These are phyloP conservation scores for Friedmanniomyces endolithicus DNA, from an alignment of 495 filamentous ascomycete genomes.

Conservation along the genomic window DNA sequence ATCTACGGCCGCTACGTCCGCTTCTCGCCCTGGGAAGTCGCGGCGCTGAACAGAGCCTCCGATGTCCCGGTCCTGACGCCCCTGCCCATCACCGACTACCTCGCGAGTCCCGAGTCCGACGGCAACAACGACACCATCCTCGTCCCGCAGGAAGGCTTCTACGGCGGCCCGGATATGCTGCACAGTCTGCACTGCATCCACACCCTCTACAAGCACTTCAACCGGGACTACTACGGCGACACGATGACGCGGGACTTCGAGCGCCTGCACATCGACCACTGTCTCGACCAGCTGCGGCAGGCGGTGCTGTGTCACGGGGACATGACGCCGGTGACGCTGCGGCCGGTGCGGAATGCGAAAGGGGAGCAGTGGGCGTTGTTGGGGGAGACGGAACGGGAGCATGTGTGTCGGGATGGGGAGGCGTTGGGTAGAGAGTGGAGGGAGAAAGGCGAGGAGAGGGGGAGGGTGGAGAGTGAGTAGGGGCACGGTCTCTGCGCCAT, in stretches of 20 bases:
- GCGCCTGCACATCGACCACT: conserved; percentile 5
- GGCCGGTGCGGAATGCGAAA: not conserved
- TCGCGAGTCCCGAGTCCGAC: too few relatives aligned
- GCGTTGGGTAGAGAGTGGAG: not conserved
- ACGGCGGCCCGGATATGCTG: conserved; percentile 11
- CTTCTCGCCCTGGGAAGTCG: not conserved
- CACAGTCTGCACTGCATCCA: conserved; percentile 9
- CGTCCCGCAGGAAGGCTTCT: not conserved
- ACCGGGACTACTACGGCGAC: not conserved
- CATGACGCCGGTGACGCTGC: conserved; percentile 11
- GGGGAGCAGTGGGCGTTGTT: not conserved
- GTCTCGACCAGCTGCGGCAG: conserved; percentile 9
- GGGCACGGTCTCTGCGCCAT: too few relatives aligned
- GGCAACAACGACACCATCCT: not conserved
- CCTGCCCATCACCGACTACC: not conserved
- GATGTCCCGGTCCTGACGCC: not conserved
- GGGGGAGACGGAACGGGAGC: conserved; percentile 8
- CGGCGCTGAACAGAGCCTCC: not conserved
- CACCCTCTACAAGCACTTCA: not conserved
- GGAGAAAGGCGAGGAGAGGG: not conserved
- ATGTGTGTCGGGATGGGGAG: conserved; percentile 4
- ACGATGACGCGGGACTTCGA: not conserved
- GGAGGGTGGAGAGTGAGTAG: conserved; percentile 2
- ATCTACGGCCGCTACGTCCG: conserved; percentile 8
- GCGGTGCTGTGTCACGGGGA: conserved; percentile 9